Percentiles rank a stretch among this genome's conserved stretches.
Conservation (phyloP, 73 alveolate species). For the Urostyla sp. region DNA sequence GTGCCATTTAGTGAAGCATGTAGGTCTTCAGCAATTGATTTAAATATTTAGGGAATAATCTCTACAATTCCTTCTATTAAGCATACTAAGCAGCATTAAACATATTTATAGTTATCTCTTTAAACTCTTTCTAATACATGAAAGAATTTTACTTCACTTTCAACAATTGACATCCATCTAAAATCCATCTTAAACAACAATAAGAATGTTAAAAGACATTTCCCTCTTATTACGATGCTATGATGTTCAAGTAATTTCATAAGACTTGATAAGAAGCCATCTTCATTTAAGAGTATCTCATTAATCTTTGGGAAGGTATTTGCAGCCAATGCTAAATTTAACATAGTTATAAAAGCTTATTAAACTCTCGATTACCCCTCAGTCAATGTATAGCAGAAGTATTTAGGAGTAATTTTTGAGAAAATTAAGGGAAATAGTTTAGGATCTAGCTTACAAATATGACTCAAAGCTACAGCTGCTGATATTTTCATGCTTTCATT, state of each 20-base stretch:
- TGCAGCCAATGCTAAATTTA: conserved; percentile 66
- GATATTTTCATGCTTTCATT: conserved; percentile 74
- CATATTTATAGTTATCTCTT: conserved; percentile 81
- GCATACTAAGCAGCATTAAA: conserved; percentile 78
- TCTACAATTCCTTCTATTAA: conserved; percentile 72
- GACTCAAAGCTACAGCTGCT: conserved; percentile 82
- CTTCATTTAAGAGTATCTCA: conserved; percentile 65
- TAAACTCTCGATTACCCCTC: conserved; percentile 81
- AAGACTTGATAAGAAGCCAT: conserved; percentile 61
- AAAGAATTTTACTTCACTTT: conserved; percentile 79
- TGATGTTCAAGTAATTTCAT: conserved; percentile 76
- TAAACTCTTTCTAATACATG: conserved; percentile 71
- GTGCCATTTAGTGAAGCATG: conserved; percentile 57
- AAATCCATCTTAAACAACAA: conserved; percentile 75
- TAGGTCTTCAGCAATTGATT: conserved; percentile 60
- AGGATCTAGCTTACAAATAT: conserved; percentile 74
- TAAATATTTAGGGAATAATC: conserved; percentile 66
- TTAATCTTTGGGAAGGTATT: conserved; percentile 59
- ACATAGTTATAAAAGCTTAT: conserved; percentile 82
- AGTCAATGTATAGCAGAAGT: conserved; percentile 59
- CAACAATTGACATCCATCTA: conserved; percentile 69
- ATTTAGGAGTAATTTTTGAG: conserved; percentile 67
- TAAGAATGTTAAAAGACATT: conserved; percentile 72
- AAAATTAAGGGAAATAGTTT: conserved; percentile 65
- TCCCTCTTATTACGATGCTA: conserved; percentile 83